These are phyloP conservation scores for Perilla frutescens DNA, from an alignment of 257 asterid genomes.

Conservation along the genomic window DNA sequence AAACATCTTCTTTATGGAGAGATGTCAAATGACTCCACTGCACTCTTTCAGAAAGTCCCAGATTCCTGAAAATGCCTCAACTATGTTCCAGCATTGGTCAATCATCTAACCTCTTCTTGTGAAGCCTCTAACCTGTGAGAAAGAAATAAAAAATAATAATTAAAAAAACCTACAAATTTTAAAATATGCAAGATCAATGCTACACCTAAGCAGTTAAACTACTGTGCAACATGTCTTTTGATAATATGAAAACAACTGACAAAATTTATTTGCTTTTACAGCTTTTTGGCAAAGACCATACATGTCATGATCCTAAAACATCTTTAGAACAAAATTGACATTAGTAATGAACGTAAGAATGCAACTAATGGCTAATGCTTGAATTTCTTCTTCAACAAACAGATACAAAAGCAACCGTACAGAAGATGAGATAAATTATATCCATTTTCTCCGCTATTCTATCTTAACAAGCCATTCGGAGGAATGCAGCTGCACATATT, in stretches of 20 bases:
- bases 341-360: constrained; percentile 1
- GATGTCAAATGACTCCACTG: constrained; percentile 22
- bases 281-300: neutral
- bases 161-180: neutral
- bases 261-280: neutral
- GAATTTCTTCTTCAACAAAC: constrained; percentile 3
- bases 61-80: constrained; percentile 24
- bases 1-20: neutral
- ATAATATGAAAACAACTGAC: neutral
- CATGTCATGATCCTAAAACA: constrained; percentile 1
- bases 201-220: neutral
- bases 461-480: neutral
- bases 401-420: constrained; percentile 3
- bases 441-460: neutral
- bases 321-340: constrained; percentile 11
- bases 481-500: neutral
- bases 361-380: neutral
- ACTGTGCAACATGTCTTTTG: neutral
- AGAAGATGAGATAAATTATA: neutral
- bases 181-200: neutral
- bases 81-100: constrained; percentile 20
- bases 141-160: constrained; percentile 29
- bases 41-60: constrained; percentile 23
- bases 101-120: constrained; percentile 35
- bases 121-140: constrained; percentile 36